A percentile compares a stretch with the other conserved stretches of the same genome.
phyloP scores from a whole-genome alignment of 495 filamentous ascomycete species.

The Apodospora peruviana region DNA sequence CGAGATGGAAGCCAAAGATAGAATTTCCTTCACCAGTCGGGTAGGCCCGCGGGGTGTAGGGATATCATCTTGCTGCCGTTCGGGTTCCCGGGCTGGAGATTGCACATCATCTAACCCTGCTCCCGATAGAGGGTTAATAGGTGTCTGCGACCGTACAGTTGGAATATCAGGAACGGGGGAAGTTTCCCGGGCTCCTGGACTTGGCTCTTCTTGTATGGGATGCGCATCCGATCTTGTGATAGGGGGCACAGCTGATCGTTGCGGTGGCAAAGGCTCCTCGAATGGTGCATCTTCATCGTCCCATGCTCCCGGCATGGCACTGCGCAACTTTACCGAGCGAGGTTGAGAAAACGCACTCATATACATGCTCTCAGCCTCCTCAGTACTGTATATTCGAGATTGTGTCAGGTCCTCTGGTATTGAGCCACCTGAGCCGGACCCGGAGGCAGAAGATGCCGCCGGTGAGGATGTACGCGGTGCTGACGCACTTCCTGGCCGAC shows the following conservation, averaged over 20 bases:
- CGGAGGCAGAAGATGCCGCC: slow-evolving; percentile 16
- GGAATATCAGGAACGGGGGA: background rate
- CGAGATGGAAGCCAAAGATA: slow-evolving; percentile 35
- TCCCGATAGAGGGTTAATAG: background rate
- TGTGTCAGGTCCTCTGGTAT: slow-evolving; percentile 49
- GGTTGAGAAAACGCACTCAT: slow-evolving; percentile 57
- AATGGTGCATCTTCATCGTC: slow-evolving; percentile 29
- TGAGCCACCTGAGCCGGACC: slow-evolving; percentile 6
- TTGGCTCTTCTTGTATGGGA: background rate
- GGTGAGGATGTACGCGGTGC: slow-evolving; percentile 14
- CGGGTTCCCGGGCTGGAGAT: slow-evolving; percentile 1
- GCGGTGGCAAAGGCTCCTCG: background rate
- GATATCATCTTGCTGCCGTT: slow-evolving; percentile 26
- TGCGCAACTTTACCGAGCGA: slow-evolving; percentile 33
- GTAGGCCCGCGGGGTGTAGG: slow-evolving; percentile 43
- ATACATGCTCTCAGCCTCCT: slow-evolving; percentile 95
- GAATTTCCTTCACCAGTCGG: slow-evolving; percentile 41
- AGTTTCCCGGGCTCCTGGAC: background rate
- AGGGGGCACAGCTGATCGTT: background rate
- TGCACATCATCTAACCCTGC: slow-evolving; percentile 1
- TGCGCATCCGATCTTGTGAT: background rate
- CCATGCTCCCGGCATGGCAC: slow-evolving; percentile 57
- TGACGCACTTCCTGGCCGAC: slow-evolving; percentile 11
- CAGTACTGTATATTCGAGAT: slow-evolving; percentile 80
- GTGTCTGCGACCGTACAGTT: slow-evolving; percentile 3